These are phyloP conservation scores for Hemileia vastatrix DNA, from an alignment of 1,284 basidiomycete genomes.

Conservation along the genomic window DNA sequence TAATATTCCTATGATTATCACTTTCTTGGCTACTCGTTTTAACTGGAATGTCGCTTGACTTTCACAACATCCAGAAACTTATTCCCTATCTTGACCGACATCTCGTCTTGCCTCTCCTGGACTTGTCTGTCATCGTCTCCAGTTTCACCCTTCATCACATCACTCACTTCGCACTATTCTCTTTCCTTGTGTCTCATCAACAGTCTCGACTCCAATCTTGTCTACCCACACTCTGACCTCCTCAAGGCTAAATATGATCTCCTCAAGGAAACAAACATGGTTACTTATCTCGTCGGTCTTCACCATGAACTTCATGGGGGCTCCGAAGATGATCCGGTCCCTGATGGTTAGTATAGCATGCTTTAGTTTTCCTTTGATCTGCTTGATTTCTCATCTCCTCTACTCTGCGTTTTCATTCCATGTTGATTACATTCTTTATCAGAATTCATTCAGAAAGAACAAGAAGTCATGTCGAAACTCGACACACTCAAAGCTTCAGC, in stretches of 20 bases:
- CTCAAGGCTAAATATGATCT: constrained; percentile 88
- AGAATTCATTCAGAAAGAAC: constrained; percentile 22
- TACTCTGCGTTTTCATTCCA: neutral
- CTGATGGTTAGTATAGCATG: constrained; percentile 7
- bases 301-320: constrained; percentile 33
- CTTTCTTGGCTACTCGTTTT: too few relatives aligned
- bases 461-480: constrained; percentile 20
- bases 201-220: constrained; percentile 64
- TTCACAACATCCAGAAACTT: constrained; percentile 33
- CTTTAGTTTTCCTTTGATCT: neutral
- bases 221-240: constrained; percentile 67
- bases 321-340: constrained; percentile 13
- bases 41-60: too few relatives aligned
- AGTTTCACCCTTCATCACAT: neutral
- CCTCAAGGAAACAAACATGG: constrained; percentile 92
- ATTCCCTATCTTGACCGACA: constrained; percentile 87
- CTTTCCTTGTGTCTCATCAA: constrained; percentile 50
- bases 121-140: constrained; percentile 36
- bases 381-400: neutral
- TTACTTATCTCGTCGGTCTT: constrained; percentile 56
- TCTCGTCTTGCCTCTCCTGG: constrained; percentile 81
- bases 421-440: neutral
- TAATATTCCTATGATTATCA: too few relatives aligned
- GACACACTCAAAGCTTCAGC: constrained; percentile 18
- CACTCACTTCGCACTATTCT: neutral